Conservation (phyloP, 2,329 filamentous ascomycete species). For the Fusarium anthophilum region DNA sequence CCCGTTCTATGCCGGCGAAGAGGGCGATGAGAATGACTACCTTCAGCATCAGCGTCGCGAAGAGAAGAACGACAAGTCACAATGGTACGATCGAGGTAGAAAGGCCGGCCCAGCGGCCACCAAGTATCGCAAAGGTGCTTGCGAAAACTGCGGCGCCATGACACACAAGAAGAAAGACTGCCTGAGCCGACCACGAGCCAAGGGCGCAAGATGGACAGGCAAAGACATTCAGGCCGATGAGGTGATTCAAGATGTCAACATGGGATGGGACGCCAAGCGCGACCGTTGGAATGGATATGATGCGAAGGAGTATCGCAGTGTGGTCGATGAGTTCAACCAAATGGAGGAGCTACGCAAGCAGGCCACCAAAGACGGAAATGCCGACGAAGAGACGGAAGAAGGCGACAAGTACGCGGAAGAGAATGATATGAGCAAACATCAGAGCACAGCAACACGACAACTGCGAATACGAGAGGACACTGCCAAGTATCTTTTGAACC, state of each 20-base stretch:
- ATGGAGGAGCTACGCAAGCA: constrained; percentile 78
- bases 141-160: constrained; percentile 98
- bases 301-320: constrained; percentile 80
- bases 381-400: constrained; percentile 62
- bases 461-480: constrained; percentile 95
- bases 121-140: constrained; percentile 97
- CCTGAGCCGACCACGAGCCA: constrained; percentile 85
- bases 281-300: constrained; percentile 99
- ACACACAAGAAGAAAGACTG: constrained; percentile 97
- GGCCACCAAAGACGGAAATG: constrained; percentile 59
- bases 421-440: constrained; percentile 94
- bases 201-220: constrained; percentile 91
- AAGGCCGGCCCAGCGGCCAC: constrained; percentile 88
- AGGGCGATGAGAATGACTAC: constrained; percentile 83
- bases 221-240: constrained; percentile 95
- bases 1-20: constrained; percentile 90
- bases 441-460: constrained; percentile 90
- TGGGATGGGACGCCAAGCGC: constrained; percentile 97
- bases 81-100: constrained; percentile 94
- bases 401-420: constrained; percentile 90
- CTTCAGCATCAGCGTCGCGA: constrained; percentile 88
- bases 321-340: constrained; percentile 91
- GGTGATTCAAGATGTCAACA: constrained; percentile 80
- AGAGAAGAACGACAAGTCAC: constrained; percentile 73
- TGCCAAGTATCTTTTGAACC: constrained; percentile 93